A percentile compares a stretch with the other conserved stretches of the same genome.
Conservation (phyloP, 148 eudicot genomes). For the Amaranthus palmeri region DNA sequence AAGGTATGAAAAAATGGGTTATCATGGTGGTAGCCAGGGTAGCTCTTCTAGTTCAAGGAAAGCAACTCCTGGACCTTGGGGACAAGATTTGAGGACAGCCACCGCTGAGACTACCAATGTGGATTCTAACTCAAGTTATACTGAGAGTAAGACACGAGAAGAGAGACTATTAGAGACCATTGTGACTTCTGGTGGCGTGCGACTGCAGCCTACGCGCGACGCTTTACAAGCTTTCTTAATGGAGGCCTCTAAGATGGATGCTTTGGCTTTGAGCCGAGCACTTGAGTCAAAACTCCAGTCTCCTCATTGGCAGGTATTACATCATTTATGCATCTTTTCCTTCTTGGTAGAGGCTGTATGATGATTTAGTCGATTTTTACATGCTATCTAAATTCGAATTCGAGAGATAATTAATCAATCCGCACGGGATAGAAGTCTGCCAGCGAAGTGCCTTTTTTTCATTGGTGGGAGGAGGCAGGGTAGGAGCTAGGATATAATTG, state of each 20-base stretch:
- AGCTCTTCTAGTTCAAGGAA: slow-evolving; percentile 38
- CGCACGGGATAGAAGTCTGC: not conserved
- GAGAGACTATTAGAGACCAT: slow-evolving; percentile 88
- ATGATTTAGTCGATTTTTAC: not conserved
- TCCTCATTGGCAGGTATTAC: slow-evolving; percentile 83
- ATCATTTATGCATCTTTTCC: slow-evolving; percentile 1
- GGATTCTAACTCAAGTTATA: slow-evolving; percentile 39
- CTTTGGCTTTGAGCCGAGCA: slow-evolving; percentile 68
- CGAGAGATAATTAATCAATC: not conserved
- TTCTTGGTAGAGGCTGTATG: slow-evolving; percentile 6
- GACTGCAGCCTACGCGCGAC: slow-evolving; percentile 94
- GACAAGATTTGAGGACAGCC: slow-evolving; percentile 43
- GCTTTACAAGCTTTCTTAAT: slow-evolving; percentile 71
- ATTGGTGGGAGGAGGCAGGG: not conserved
- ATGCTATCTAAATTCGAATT: not conserved
- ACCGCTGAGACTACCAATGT: slow-evolving; percentile 46
- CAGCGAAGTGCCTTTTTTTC: not conserved
- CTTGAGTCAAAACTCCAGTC: slow-evolving; percentile 77
- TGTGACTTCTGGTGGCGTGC: slow-evolving; percentile 93
- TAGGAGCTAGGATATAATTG: no score
- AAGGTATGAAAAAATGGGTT: slow-evolving; percentile 45
- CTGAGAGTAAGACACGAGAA: slow-evolving; percentile 63
- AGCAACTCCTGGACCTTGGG: slow-evolving; percentile 58
- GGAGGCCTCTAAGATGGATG: slow-evolving; percentile 84
- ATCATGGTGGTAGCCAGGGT: slow-evolving; percentile 40